Conservation (phyloP, 2,329 filamentous ascomycete genomes). For the Metarhizium brunneum region DNA sequence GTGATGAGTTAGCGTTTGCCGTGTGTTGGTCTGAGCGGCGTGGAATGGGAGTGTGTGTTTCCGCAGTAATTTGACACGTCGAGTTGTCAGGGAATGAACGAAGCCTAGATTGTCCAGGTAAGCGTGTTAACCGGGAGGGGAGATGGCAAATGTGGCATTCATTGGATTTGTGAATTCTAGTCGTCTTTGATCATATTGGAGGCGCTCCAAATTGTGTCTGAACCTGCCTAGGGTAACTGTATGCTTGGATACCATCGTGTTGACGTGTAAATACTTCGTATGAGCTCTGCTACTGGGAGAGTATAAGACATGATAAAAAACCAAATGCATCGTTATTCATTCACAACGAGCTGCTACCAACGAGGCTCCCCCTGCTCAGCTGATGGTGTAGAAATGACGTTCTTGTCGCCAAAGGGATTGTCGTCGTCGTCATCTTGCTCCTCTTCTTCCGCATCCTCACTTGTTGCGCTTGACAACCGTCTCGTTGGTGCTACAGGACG, state of each 20-base stretch:
- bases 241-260: background rate
- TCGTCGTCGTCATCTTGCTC: conserved; percentile 69
- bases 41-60: background rate
- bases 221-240: background rate
- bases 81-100: background rate
- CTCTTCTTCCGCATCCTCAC: conserved; percentile 29
- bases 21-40: background rate
- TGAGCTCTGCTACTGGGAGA: background rate
- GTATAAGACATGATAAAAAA: background rate
- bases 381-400: conserved; percentile 45
- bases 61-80: background rate
- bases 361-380: conserved; percentile 20
- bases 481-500: conserved; percentile 1
- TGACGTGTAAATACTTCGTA: background rate
- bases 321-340: background rate
- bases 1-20: background rate
- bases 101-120: background rate
- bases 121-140: too few species aligned
- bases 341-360: conserved; percentile 14
- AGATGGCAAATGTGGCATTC: background rate
- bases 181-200: background rate
- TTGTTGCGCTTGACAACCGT: background rate
- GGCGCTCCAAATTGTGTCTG: background rate
- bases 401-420: conserved; percentile 78
- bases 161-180: background rate